These are phyloP conservation scores for Stentor roeselii DNA, from an alignment of 73 alveolate genomes.

Conservation along the genomic window DNA sequence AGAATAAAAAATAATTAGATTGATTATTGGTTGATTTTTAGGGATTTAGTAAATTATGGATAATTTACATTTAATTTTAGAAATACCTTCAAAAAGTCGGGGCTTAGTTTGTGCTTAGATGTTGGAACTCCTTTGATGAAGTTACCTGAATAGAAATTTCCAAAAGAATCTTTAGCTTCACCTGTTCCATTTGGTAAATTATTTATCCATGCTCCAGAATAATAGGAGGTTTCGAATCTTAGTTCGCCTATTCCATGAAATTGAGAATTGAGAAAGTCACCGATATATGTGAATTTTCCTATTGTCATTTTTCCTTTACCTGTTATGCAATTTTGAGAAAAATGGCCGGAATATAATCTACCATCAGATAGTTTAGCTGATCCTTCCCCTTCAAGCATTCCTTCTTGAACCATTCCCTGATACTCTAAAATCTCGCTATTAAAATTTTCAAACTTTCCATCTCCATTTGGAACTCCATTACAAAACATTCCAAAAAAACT, in stretches of 20 bases:
- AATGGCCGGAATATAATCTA: background rate
- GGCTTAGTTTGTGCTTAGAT: too few relatives aligned
- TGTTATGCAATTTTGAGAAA: too few relatives aligned
- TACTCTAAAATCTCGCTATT: too few relatives aligned
- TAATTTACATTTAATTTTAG: too few relatives aligned
- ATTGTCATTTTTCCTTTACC: background rate
- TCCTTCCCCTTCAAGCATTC: background rate
- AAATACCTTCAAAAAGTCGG: too few relatives aligned
- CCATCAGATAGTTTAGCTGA: background rate
- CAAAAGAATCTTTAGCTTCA: background rate
- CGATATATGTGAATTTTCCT: background rate
- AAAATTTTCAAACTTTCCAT: too few relatives aligned
- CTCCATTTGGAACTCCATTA: too few relatives aligned
- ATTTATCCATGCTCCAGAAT: background rate
- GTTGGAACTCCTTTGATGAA: background rate
- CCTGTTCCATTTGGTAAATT: background rate
- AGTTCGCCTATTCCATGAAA: background rate
- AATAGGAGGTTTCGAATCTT: too few relatives aligned
- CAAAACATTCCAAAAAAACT: too few relatives aligned
- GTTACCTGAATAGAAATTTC: background rate
- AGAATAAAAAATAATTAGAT: slow-evolving; percentile 36
- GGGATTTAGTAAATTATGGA: too few relatives aligned
- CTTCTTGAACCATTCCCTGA: too few relatives aligned
- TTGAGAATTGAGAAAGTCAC: background rate
- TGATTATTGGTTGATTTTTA: too few relatives aligned